Base-by-base conservation (phyloP, 1,284 basidiomycete genomes). In the Blastosporella zonata region DNA sequence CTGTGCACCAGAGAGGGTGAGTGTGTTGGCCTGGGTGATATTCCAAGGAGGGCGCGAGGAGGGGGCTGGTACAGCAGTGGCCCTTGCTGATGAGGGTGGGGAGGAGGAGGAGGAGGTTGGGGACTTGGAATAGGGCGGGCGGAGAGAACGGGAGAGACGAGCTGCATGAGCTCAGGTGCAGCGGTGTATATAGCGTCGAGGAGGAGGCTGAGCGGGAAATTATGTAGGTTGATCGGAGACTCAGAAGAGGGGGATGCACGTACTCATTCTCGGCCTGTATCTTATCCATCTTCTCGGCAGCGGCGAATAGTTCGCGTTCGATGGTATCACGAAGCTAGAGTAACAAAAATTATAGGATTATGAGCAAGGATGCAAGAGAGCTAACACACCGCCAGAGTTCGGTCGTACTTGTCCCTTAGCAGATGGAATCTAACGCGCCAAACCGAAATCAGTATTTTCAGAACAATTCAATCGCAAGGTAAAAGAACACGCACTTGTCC, bases 211-310 rank as follows among this genome's bases (percentile, higher is more conserved):
- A n/a, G n/a, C n/a, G 13, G 25, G 28, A 23, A 2, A 8, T 36
- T 0, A 27, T 23, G 18, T 38, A n/a, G n/a, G n/a, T 41, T n/a
- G 9, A 29, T 23, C n/a, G 17, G 15, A 4, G 2, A 15, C 23
- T 17, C 18, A 28, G 23, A 28, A 2, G 12, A 21, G 10, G 22
- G 20, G 22, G 9, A 29, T 2, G 7, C 36, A 48, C 72, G 50
- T 43, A 80, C 78, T 80, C 74, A 62, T 77, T 79, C 57, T 80
- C 78, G 7, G 71, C 72, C 48, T 79, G 74, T 2, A 80, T 67
- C 47, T 67, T 70, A 43, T 67, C 71, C 28, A 74, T 62, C 52
- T 75, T 75, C 31, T 62, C 57, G 31, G 67, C 69, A 4, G 76
- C 78, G 21, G 67, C 51, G 2, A 68, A 67, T 3, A 79, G 67